Percentiles rank a stretch among this genome's conserved stretches.
phyloP scores from a whole-genome alignment of 2,329 filamentous ascomycete genomes.

The Plenodomus lindquistii region DNA sequence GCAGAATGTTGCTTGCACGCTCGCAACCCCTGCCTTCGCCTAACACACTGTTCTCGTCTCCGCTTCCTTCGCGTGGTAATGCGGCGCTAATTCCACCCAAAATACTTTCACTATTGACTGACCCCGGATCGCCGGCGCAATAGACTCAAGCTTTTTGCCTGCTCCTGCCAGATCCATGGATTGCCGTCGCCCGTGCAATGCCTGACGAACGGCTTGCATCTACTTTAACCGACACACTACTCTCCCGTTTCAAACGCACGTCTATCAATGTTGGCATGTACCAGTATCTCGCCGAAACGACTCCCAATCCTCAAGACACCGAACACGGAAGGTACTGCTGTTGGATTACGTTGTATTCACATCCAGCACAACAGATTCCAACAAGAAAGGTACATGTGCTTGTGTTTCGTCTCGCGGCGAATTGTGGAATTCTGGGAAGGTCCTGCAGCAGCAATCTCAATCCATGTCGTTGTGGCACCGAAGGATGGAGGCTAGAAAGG shows the following conservation, averaged over 20 bases:
- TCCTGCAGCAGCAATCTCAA: slow-evolving; percentile 13
- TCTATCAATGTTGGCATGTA: background rate
- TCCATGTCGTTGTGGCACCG: slow-evolving; percentile 6
- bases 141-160: background rate
- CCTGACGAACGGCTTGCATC: background rate
- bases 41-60: background rate
- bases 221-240: background rate
- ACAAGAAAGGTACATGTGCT: too few species aligned
- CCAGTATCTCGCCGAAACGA: background rate
- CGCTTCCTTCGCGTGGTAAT: background rate
- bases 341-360: background rate
- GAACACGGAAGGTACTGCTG: background rate
- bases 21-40: background rate
- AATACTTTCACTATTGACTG: background rate
- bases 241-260: background rate
- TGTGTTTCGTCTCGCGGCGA: too few species aligned
- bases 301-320: background rate
- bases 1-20: background rate
- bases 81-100: too few species aligned
- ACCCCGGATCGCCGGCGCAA: background rate
- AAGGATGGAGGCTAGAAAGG: background rate
- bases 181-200: background rate
- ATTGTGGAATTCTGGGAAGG: slow-evolving; percentile 20
- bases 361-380: too few species aligned
- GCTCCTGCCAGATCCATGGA: background rate